These are phyloP conservation scores for Casuarina glauca DNA, from an alignment of 306 rosid species.

Conservation along the genomic window DNA sequence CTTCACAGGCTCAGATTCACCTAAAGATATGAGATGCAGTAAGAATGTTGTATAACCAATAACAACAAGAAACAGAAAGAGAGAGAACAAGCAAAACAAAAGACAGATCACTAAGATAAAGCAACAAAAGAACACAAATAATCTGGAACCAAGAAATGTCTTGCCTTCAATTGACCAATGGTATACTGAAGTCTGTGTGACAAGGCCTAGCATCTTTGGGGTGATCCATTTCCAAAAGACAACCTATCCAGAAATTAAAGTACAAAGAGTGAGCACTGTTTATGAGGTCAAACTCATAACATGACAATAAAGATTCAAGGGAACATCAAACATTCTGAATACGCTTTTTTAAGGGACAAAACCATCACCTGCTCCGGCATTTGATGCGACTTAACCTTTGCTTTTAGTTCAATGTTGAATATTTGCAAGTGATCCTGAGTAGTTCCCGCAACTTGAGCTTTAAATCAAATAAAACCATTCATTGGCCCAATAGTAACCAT, in stretches of 20 bases:
- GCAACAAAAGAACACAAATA: neutral
- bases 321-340: neutral
- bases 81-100: neutral
- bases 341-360: slow-evolving; percentile 15
- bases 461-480: slow-evolving; percentile 15
- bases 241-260: slow-evolving; percentile 38
- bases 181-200: slow-evolving; percentile 68
- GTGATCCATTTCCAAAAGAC: slow-evolving; percentile 90
- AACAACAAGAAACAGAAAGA: neutral
- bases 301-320: neutral
- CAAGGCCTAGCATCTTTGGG: slow-evolving; percentile 56
- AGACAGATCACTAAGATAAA: slow-evolving; percentile 19
- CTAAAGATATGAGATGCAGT: slow-evolving; percentile 30
- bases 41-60: slow-evolving; percentile 18
- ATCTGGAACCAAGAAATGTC: neutral
- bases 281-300: slow-evolving; percentile 13
- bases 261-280: slow-evolving; percentile 11
- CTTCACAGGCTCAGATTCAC: slow-evolving; percentile 73
- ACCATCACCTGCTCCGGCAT: slow-evolving; percentile 71
- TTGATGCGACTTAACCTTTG: slow-evolving; percentile 75
- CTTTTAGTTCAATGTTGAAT: slow-evolving; percentile 67
- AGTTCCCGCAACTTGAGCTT: slow-evolving; percentile 79
- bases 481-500: slow-evolving; percentile 6
- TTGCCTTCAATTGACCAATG: slow-evolving; percentile 83
- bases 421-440: slow-evolving; percentile 87